phyloP scores from a whole-genome alignment of 306 rosid genomes.

The Quercus engelmannii region DNA sequence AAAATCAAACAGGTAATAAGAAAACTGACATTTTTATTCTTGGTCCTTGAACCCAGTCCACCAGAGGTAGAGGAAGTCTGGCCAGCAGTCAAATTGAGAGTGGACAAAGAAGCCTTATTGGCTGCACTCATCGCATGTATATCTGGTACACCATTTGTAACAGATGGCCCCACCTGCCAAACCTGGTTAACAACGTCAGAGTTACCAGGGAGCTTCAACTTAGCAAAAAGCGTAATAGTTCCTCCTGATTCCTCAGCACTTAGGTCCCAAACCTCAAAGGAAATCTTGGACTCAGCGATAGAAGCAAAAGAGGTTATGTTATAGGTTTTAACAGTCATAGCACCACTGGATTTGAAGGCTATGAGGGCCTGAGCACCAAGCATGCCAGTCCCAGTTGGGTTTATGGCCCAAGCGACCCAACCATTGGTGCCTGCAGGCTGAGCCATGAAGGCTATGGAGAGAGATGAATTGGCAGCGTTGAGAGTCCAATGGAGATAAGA shows the following conservation, averaged over 20 bases:
- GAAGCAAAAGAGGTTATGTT: constrained; percentile 15
- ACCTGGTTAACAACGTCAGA: constrained; percentile 33
- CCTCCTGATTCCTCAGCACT: constrained; percentile 23
- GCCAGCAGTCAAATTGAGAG: constrained; percentile 27
- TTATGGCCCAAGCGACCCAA: constrained; percentile 76
- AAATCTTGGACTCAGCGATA: constrained; percentile 30
- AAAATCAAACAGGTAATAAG: not conserved
- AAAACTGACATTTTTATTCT: constrained; percentile 58
- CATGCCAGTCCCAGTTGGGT: constrained; percentile 57
- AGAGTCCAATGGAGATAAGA: constrained; percentile 63
- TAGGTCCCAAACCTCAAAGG: constrained; percentile 47
- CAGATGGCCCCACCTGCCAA: constrained; percentile 51
- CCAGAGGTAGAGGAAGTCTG: not conserved
- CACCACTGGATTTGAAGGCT: constrained; percentile 29
- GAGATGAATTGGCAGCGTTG: constrained; percentile 47
- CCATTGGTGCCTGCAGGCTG: constrained; percentile 36
- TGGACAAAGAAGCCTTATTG: not conserved
- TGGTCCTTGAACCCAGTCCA: constrained; percentile 26
- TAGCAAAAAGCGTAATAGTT: constrained; percentile 21
- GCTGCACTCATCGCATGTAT: not conserved
- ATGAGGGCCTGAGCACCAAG: constrained; percentile 51
- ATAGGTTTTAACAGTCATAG: constrained; percentile 30
- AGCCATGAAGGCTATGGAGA: constrained; percentile 58
- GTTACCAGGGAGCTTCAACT: constrained; percentile 21
- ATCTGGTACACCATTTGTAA: not conserved